Percentiles rank a stretch among this genome's conserved stretches.
Conservation (phyloP, 2,329 filamentous ascomycete species). For the Pleomassaria siparia region DNA sequence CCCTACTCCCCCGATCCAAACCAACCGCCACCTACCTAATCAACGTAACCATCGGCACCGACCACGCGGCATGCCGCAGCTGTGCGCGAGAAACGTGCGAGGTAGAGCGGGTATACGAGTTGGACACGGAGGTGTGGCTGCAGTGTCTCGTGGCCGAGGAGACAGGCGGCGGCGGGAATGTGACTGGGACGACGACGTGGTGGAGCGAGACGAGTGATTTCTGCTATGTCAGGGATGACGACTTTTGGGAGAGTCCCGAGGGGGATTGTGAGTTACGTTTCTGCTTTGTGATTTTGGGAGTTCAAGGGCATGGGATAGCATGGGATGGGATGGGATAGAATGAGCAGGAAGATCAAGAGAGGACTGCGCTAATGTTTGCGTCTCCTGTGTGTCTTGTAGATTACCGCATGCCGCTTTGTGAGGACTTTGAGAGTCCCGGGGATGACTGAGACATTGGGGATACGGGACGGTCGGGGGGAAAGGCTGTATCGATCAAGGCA, state of each 20-base stretch:
- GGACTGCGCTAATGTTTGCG: too few species aligned
- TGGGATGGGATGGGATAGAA: too few species aligned
- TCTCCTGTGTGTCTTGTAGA: constrained; percentile 10
- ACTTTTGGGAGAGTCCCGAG: constrained; percentile 29
- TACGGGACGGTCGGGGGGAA: background rate
- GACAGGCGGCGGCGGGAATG: too few species aligned
- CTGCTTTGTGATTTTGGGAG: too few species aligned
- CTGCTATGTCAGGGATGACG: constrained; percentile 28
- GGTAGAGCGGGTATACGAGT: constrained; percentile 19
- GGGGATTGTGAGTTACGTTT: constrained; percentile 25
- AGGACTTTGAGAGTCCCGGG: constrained; percentile 17
- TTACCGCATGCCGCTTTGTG: constrained; percentile 26
- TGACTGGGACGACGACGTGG: constrained; percentile 19
- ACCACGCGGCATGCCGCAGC: constrained; percentile 26
- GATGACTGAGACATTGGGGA: background rate
- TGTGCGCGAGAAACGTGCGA: constrained; percentile 19
- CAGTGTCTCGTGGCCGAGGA: constrained; percentile 30
- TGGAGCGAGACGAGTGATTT: constrained; percentile 35
- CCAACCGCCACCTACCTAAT: constrained; percentile 22
- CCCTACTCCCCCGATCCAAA: constrained; percentile 7
- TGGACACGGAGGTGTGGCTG: constrained; percentile 27
- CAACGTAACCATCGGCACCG: constrained; percentile 33
- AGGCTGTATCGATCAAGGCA: background rate
- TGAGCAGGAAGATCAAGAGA: too few species aligned
- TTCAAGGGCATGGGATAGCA: background rate